Percentiles rank a stretch among this genome's conserved stretches.
Evolutionary conservation across 2,329 filamentous ascomycete species (phyloP).

Genomic region (Colletotrichum filicis): DNA sequence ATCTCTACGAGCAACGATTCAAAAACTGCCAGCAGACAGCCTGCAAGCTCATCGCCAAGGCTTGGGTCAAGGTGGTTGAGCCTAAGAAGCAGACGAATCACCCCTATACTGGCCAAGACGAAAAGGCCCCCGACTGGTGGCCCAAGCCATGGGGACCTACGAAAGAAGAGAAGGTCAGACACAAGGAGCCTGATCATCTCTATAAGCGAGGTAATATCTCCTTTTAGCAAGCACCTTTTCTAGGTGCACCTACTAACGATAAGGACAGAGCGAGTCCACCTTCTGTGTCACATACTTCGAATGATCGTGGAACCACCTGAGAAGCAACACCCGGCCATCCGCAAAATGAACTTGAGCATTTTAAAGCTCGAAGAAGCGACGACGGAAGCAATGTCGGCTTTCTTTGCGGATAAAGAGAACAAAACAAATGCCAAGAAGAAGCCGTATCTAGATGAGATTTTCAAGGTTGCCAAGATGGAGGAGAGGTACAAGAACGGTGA

Average conservation of each 20-base stretch:
- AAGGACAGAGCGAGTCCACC: conserved; percentile 65
- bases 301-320: conserved; percentile 63
- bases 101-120: conserved; percentile 75
- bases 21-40: conserved; percentile 76
- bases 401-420: conserved; percentile 67
- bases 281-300: conserved; percentile 70
- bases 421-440: conserved; percentile 65
- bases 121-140: conserved; percentile 75
- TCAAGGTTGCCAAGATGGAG: conserved; percentile 68
- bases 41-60: conserved; percentile 79
- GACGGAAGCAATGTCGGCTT: conserved; percentile 66
- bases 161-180: conserved; percentile 66
- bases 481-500: conserved; percentile 66
- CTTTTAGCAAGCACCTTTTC: neutral
- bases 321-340: conserved; percentile 62
- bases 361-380: conserved; percentile 69
- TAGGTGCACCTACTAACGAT: conserved; percentile 25
- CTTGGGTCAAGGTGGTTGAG: conserved; percentile 79
- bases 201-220: conserved; percentile 68
- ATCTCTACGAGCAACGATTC: conserved; percentile 71
- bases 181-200: conserved; percentile 80
- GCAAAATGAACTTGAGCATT: conserved; percentile 64
- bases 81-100: conserved; percentile 82
- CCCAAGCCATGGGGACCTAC: conserved; percentile 64
- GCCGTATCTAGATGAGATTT: conserved; percentile 68